Base-by-base conservation (phyloP, 768 basidiomycete species). In the Cystofilobasidium macerans region DNA sequence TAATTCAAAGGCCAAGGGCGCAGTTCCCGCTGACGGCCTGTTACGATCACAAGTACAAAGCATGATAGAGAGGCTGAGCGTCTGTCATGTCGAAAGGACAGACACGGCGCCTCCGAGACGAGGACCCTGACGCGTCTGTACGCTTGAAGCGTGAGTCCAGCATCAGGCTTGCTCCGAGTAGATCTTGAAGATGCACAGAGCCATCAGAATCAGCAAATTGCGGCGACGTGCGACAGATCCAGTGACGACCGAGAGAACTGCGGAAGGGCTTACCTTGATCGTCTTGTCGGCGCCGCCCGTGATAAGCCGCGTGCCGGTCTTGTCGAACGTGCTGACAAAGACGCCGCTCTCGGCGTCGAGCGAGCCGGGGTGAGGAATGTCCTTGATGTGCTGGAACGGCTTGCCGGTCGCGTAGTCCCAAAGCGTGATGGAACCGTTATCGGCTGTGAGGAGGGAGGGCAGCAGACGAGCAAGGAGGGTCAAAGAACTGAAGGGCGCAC, bases 261-360 rank as follows among this genome's bases (percentile, higher is more conserved):
- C 51, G 22, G 30, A 40, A 22, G 40, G 13, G 51, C 82, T 57
- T 35, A 88, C 88, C 83, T 99, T 98, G 79, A 98, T 94, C 13
- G 94, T 97, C 81, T 98, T 99, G 79, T 98, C 95, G 14, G 95
- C 95, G 5, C 93, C 88, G 42, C 95, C 95, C 20, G 93, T 95
- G 70, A 77, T 76, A 65, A 99, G 75, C 65, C 94, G 81, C 38
- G 93, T 92, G 2, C 95, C 95, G 1, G 94, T 97, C 75, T 85
- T 81, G 76, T 98, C 95, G 77, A 98, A 99, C 20, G 90, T 93
- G 20, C 92, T 95, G 42, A 57, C 59, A 51, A 61, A 62, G 12
- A 64, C 59, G 24, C 67, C 76, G 0, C 94, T 86, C 77, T 99
- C 95, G 0, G 94, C 94, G 73, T 99, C 94, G 40, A 99, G 82